phyloP scores from a whole-genome alignment of 257 asterid species.

The Buddleja alternifolia region DNA sequence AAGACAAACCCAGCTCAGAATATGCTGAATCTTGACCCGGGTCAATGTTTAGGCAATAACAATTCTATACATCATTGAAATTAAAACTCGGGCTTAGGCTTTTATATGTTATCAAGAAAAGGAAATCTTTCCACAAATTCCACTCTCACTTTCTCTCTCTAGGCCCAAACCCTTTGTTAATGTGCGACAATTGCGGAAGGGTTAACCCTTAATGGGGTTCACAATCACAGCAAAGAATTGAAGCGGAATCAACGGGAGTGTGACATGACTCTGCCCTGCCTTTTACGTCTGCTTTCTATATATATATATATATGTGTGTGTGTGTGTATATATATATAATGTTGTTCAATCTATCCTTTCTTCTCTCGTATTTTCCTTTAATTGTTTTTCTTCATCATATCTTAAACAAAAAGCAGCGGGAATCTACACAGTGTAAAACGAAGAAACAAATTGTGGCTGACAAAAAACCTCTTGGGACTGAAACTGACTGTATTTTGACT shows the following conservation, averaged over 20 bases:
- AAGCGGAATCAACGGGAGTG: slow-evolving; percentile 82
- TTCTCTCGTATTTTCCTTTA: neutral
- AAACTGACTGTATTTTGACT: slow-evolving; percentile 29
- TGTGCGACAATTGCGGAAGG: slow-evolving; percentile 68
- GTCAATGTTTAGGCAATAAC: slow-evolving; percentile 37
- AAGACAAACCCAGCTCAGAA: slow-evolving; percentile 48
- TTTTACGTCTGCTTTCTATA: neutral
- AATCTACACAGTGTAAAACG: slow-evolving; percentile 37
- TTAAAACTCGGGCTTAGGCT: slow-evolving; percentile 6
- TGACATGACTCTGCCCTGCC: neutral
- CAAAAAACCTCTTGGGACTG: slow-evolving; percentile 23
- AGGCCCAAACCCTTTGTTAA: slow-evolving; percentile 2
- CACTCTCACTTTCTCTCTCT: slow-evolving; percentile 33
- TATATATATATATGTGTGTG: too few species aligned
- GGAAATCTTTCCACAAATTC: slow-evolving; percentile 15
- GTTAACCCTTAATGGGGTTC: slow-evolving; percentile 26
- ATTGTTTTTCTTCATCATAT: neutral
- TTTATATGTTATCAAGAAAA: slow-evolving; percentile 25
- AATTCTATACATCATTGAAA: slow-evolving; percentile 30
- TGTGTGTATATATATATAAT: neutral
- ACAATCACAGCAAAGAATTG: slow-evolving; percentile 32
- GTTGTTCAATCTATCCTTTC: too few species aligned
- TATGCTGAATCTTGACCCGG: slow-evolving; percentile 50
- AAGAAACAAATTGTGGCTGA: slow-evolving; percentile 40
- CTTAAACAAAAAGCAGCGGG: slow-evolving; percentile 29